phyloP scores from a whole-genome alignment of 2,329 filamentous ascomycete species.

The Calonectria fujianensis region DNA sequence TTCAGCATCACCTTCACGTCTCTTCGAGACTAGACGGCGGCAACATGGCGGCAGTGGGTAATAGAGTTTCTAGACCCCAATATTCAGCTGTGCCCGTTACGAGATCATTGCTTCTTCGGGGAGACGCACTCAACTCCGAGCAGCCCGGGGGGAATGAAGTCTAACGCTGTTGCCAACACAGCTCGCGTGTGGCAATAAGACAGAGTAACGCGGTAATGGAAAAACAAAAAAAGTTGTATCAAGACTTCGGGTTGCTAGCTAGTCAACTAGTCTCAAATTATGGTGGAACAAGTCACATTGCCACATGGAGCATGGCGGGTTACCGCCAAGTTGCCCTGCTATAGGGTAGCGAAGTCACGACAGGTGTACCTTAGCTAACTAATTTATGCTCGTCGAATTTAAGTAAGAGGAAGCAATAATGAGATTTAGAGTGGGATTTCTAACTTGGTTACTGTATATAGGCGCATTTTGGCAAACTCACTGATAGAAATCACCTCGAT shows the following conservation, averaged over 20 bases:
- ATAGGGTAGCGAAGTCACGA: not conserved
- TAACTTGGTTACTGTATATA: too few species aligned
- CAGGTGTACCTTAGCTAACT: not conserved
- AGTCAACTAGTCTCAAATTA: not conserved
- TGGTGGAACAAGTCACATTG: not conserved
- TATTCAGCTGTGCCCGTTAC: not conserved
- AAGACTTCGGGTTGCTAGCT: not conserved
- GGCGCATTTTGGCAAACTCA: too few species aligned
- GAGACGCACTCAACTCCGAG: not conserved
- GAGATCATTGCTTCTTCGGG: not conserved
- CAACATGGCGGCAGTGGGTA: not conserved
- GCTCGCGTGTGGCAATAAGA: not conserved
- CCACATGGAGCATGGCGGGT: not conserved
- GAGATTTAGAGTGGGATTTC: not conserved
- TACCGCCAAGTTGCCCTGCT: not conserved
- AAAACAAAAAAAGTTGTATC: not conserved
- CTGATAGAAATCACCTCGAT: too few species aligned
- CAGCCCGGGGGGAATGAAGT: not conserved
- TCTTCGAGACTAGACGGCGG: not conserved
- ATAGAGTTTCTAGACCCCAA: not conserved
- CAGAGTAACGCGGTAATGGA: not conserved
- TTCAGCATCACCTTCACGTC: not conserved
- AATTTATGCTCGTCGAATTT: not conserved
- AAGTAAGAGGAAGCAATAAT: not conserved
- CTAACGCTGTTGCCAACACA: not conserved